Evolutionary conservation across 768 basidiomycete species (phyloP).

Genomic region (Boletus pseudo-olivaceus): DNA sequence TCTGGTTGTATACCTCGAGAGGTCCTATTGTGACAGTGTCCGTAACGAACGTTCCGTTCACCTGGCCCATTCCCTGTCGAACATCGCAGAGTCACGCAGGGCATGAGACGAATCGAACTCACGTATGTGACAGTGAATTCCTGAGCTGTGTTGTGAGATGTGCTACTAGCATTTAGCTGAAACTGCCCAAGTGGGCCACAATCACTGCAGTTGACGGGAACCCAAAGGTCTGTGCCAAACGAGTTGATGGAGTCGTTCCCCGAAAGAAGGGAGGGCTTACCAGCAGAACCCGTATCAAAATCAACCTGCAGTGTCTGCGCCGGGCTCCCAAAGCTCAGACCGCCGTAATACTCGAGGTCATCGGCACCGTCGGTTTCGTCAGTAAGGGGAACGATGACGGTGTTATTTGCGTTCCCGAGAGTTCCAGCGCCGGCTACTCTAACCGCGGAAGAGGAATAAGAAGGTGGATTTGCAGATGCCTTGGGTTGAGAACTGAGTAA

Average conservation of each 20-base stretch:
- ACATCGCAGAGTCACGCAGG: not conserved
- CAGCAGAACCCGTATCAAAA: conserved; percentile 61
- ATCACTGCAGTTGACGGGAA: conserved; percentile 37
- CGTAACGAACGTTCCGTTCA: conserved; percentile 43
- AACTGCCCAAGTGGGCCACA: conserved; percentile 41
- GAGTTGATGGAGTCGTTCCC: too few species aligned
- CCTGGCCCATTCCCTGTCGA: conserved; percentile 49
- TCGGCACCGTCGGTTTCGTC: conserved; percentile 38
- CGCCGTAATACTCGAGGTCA: conserved; percentile 47
- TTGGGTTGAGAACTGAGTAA: not conserved
- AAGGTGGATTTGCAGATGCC: not conserved
- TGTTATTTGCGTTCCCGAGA: not conserved
- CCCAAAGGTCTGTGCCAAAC: conserved; percentile 55
- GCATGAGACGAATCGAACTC: conserved; percentile 9
- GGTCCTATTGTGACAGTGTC: conserved; percentile 51
- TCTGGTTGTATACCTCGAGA: conserved; percentile 44
- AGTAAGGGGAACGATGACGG: conserved; percentile 27
- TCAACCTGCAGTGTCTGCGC: conserved; percentile 51
- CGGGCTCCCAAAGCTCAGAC: conserved; percentile 51
- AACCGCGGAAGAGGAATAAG: not conserved
- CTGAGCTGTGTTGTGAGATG: conserved; percentile 33
- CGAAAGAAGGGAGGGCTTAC: conserved; percentile 1
- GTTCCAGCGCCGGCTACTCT: not conserved
- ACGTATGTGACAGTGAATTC: conserved; percentile 47
- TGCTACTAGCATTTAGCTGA: conserved; percentile 36